Base-by-base conservation (phyloP, 352 stramenopile genomes). In the Globisporangium viniferum region DNA sequence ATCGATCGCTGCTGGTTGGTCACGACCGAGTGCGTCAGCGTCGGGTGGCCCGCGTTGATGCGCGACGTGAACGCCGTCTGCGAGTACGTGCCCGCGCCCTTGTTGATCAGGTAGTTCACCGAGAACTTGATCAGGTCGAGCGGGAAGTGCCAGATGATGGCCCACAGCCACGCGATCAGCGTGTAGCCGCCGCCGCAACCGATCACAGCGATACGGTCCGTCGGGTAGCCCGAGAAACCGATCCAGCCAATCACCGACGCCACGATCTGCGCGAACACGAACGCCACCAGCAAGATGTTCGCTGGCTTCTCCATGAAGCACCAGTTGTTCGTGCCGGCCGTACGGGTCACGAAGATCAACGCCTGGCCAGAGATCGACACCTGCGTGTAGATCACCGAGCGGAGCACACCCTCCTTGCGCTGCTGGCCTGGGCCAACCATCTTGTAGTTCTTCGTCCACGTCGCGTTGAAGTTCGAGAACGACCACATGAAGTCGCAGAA, bases 41-140 rank as follows among this genome's bases (percentile, higher is more conserved):
- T 86, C 64, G 84, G 84, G 72, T 92, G 84, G 48, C 84, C 84
- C 0, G 82, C 82, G 71, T 90, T 92, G 68, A 92, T 92, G 71
- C 84, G 80, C 68, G 85, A 80, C 59, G 77, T 88, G 70, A 92
- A 92, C 58, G 84, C 84, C 71, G 80, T 88, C 62, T 77, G 73
- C 36, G 58, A 70, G 72, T 91, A 91, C 64, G 79, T 83, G 56
- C 74, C 68, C 22, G 44, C 29, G 14, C 73, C 73, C 73, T 86
- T 86, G 67, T 75, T 78, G 64, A 91, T 61, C 15, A 89, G 35
- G 72, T 90, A 90, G 72, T 91, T 91, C 51, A 90, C 75, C 31
- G 54, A 54, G 66, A 90, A 91, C 76, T 91, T 90, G 73, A 90
- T 86, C 70, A 89, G 22, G 74, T 91, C 81, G 58, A 91, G 78